These are phyloP conservation scores for Aphanocladium album DNA, from an alignment of 2,329 filamentous ascomycete genomes.

Conservation along the genomic window DNA sequence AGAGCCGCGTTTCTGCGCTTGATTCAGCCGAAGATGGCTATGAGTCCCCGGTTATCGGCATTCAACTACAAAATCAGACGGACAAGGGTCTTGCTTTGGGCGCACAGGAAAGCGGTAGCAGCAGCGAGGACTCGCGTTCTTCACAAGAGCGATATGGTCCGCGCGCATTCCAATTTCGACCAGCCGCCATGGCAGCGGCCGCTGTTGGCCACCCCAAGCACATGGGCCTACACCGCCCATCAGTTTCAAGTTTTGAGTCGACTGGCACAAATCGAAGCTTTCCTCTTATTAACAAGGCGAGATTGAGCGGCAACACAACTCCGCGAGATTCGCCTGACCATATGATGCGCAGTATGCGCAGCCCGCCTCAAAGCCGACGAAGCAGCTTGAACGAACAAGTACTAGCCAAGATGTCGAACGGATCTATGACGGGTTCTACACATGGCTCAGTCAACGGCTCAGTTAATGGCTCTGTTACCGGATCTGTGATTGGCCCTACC, in stretches of 20 bases:
- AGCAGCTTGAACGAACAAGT: constrained; percentile 9
- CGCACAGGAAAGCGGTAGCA: constrained; percentile 13
- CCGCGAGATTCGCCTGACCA: constrained; percentile 46
- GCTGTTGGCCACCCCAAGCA: not conserved
- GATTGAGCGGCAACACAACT: constrained; percentile 42
- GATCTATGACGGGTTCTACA: not conserved
- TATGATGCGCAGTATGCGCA: constrained; percentile 30
- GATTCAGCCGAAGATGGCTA: constrained; percentile 13
- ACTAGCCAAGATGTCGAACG: not conserved
- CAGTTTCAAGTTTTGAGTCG: constrained; percentile 53
- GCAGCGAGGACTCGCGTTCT: constrained; percentile 19
- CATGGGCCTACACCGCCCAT: constrained; percentile 45
- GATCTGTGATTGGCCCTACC: not conserved
- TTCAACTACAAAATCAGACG: not conserved
- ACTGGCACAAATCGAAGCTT: constrained; percentile 58
- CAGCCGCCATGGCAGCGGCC: not conserved
- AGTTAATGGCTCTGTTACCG: not conserved
- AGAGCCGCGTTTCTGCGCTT: constrained; percentile 29
- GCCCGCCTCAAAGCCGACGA: not conserved
- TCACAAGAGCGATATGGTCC: constrained; percentile 3
- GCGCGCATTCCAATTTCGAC: constrained; percentile 11
- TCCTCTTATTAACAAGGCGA: constrained; percentile 51
- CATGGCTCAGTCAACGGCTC: constrained; percentile 3
- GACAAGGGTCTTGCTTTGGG: not conserved
- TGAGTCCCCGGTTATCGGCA: constrained; percentile 8